Evolutionary conservation across 2,329 filamentous ascomycete species (phyloP), one percentile per base, ranked within the genome.

Genomic region (Boeremia exigua): DNA sequence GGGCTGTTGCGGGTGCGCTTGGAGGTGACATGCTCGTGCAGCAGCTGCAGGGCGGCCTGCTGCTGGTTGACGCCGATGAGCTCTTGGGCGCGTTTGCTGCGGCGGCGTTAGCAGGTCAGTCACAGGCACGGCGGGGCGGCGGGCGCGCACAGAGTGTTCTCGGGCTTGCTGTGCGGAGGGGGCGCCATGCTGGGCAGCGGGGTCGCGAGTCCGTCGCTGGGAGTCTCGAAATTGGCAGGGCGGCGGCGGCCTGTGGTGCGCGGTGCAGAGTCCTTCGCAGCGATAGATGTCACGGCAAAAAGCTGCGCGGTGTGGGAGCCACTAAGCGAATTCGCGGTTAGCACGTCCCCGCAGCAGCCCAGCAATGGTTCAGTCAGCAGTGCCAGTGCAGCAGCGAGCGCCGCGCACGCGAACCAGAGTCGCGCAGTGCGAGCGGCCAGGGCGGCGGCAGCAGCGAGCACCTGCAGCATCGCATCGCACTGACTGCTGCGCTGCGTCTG

Each of bases 21-120:
- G 66, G 92, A 97, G 71, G 92, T 96, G 82, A 98, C 92, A 88
- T 99, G 95, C 85, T 99, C 95, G 84, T 98, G 95, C 61, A 99
- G 89, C 73, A 98, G 88, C 73, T 89, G 92, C 77, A 99, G 84
- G 76, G 95, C 95, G 73, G 95, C 94, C 71, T 91, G 87, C 69
- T 90, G 85, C 86, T 99, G 95, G 77, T 91, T 90, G 75, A 99
- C 95, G 75, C 92, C 95, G 82, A 98, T 97, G 80, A 99, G 91
- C 84, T 99, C 95, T 80, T 98, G 90, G 63, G 95, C 95, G 79
- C 95, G 88, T 87, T 87, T 73, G 57, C 70, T 73, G 65, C 29
- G 42, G 51, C 33, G 40, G 44, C 23, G 58, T 68, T 61, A 69
- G 65, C 54, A 67, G n/a, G n/a, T n/a, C 60, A 34, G 34, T n/a